These are phyloP conservation scores for Paramecium bursaria DNA, from an alignment of 73 alveolate species.

Conservation along the genomic window DNA sequence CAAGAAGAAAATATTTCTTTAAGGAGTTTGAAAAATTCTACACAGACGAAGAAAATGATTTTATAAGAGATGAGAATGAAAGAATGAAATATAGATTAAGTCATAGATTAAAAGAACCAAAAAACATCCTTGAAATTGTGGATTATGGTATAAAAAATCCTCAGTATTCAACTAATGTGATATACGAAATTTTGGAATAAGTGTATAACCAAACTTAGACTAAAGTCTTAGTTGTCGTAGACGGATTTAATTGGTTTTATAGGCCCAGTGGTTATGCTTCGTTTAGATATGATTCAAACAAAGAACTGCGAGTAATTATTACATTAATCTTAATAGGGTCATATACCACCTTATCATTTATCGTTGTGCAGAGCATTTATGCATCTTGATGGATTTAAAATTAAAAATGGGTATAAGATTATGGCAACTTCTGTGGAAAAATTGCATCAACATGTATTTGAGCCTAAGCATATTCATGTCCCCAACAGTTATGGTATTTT, in stretches of 20 bases:
- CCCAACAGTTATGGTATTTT: slow-evolving; percentile 75
- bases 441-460: slow-evolving; percentile 69
- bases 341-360: slow-evolving; percentile 84
- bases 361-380: slow-evolving; percentile 80
- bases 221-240: slow-evolving; percentile 76
- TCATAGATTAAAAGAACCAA: slow-evolving; percentile 74
- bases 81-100: slow-evolving; percentile 69
- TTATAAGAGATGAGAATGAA: slow-evolving; percentile 68
- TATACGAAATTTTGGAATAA: slow-evolving; percentile 82
- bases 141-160: slow-evolving; percentile 79
- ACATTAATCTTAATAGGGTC: slow-evolving; percentile 18
- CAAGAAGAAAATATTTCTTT: slow-evolving; percentile 72
- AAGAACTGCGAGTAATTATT: slow-evolving; percentile 6
- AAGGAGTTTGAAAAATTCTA: slow-evolving; percentile 80
- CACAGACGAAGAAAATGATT: slow-evolving; percentile 74
- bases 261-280: slow-evolving; percentile 73
- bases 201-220: slow-evolving; percentile 72
- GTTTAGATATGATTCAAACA: slow-evolving; percentile 81
- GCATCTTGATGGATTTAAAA: slow-evolving; percentile 87
- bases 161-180: slow-evolving; percentile 77
- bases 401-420: slow-evolving; percentile 81
- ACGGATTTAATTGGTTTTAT: slow-evolving; percentile 80
- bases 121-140: slow-evolving; percentile 75
- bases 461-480: slow-evolving; percentile 79
- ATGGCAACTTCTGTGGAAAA: slow-evolving; percentile 73